Evolutionary conservation across 2,329 filamentous ascomycete species (phyloP), one percentile per base, ranked within the genome.

Genomic region (Ophiostoma sp.): DNA sequence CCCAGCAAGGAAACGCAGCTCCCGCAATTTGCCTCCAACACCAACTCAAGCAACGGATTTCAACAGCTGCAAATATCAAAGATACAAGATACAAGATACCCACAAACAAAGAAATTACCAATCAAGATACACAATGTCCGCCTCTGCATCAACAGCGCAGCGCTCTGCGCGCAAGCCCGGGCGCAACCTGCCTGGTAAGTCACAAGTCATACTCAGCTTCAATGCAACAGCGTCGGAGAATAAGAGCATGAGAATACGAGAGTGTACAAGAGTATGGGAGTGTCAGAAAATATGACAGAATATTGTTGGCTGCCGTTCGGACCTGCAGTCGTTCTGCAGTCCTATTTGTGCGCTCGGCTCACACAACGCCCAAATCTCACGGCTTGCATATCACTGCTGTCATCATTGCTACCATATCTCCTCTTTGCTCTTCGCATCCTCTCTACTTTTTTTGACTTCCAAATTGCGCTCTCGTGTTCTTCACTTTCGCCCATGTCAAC

Each of bases 141-240:
- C 35, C 20, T 20, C 54, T 3, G 23, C 27, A 35, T 39, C 35
- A 13, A 39, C 62, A 23, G 20, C 62, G 62, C 62, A 39, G 33
- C 60, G 60, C 60, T 23, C 60, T 64, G 60, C 60, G n/a, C 33
- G 62, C 35, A 65, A 23, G 33, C 62, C 20, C 10, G 62, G 62
- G 17, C 20, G 33, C 4, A n/a, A 65, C 36, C 33, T 65, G 33
- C 62, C 62, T 65, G 62, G 62, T 65, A 65, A 39, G 62, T 65
- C 33, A 65, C 60, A 65, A 31, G 17, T 23, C 13, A 35, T 20
- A 65, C n/a, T 23, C 10, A n/a, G 54, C 17, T 15, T 10, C 11
- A 20, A 48, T 7, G 44, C 44, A n/a, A 20, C 44, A 41, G 10
- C 4, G 23, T 31, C 15, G 15, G 57, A 33, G 57, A 33, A 33